Base-by-base conservation (phyloP, 257 asterid genomes). In the Vinca minor region DNA sequence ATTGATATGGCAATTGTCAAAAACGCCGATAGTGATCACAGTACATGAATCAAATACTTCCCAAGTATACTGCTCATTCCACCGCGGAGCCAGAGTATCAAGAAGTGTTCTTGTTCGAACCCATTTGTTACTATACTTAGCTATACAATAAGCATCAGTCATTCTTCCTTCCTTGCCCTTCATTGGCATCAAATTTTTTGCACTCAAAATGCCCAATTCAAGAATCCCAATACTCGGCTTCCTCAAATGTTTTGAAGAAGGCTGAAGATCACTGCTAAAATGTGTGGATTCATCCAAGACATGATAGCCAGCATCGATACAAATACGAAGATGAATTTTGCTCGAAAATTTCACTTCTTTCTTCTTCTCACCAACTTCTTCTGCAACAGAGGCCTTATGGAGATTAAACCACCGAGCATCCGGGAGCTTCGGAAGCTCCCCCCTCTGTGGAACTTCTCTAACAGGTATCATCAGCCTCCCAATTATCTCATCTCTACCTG, bases 31-130 rank as follows among this genome's bases (percentile, higher is more conserved):
- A 1, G 96, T 92, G 49, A 92, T 78, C 13, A 92, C 97, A 0
- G 97, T 92, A 54, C 84, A 89, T 1, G 98, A 83, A 71, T 92
- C 98, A 44, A 66, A 72, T 3, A 92, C 98, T 56, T 92, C 98
- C 98, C 98, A 92, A 0, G 98, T 89, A 59, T 87, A 92, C 85
- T 92, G 98, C 81, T 92, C 98, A 35, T 92, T 92, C 96, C 94
- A 92, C 13, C 83, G 76, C 34, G 98, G 98, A 50, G 79, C 76
- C 63, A 87, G 75, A 4, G 85, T 80, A 77, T 87, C 82, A 5
- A 89, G 82, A 31, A 89, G 88, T 1, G 98, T 92, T 63, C 97
- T 78, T 10, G 98, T 92, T 29, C 97, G 85, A 46, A 85, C 81
- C 98, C 97, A 92, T 67, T 92, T 92, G 86, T 81, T 89, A n/a